A percentile compares a stretch with the other conserved stretches of the same genome.
Evolutionary conservation across 108 stramenopile genomes (phyloP).

Genomic region (Parmales sp.): DNA sequence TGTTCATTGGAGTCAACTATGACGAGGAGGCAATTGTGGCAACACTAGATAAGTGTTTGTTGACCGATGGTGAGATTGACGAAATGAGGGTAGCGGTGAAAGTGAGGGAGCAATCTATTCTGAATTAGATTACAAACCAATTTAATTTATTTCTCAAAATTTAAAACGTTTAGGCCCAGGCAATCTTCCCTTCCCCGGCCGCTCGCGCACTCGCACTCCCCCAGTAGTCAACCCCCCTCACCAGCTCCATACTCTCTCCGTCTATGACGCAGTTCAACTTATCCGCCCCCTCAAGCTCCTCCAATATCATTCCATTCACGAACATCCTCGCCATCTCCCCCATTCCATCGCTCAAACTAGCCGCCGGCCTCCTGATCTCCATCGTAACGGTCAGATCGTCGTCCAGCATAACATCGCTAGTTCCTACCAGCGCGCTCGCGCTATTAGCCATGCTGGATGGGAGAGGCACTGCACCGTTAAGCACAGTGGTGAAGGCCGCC

Average conservation of each 20-base stretch:
- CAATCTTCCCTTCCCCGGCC: too few species aligned
- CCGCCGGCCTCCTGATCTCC: constrained; percentile 60
- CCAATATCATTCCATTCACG: constrained; percentile 7
- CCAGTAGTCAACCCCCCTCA: too few species aligned
- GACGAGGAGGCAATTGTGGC: constrained; percentile 47
- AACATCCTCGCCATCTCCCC: constrained; percentile 41
- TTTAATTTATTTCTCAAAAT: too few species aligned
- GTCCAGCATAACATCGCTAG: constrained; percentile 59
- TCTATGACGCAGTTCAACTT: neutral
- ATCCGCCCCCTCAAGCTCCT: neutral
- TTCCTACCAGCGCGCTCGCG: constrained; percentile 52
- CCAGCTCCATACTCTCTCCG: too few species aligned
- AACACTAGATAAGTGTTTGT: constrained; percentile 58
- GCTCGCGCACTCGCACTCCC: too few species aligned
- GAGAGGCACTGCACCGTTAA: constrained; percentile 67
- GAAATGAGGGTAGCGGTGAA: too few species aligned
- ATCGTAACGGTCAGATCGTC: constrained; percentile 50
- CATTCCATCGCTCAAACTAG: constrained; percentile 51
- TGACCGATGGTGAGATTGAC: constrained; percentile 53
- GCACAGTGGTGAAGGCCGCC: constrained; percentile 41
- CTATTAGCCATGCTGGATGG: constrained; percentile 56
- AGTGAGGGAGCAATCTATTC: too few species aligned
- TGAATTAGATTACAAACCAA: too few species aligned
- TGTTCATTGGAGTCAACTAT: constrained; percentile 70
- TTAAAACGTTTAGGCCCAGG: too few species aligned